These are phyloP conservation scores for Hydnum rufescens DNA, from an alignment of 768 basidiomycete genomes.

Conservation along the genomic window DNA sequence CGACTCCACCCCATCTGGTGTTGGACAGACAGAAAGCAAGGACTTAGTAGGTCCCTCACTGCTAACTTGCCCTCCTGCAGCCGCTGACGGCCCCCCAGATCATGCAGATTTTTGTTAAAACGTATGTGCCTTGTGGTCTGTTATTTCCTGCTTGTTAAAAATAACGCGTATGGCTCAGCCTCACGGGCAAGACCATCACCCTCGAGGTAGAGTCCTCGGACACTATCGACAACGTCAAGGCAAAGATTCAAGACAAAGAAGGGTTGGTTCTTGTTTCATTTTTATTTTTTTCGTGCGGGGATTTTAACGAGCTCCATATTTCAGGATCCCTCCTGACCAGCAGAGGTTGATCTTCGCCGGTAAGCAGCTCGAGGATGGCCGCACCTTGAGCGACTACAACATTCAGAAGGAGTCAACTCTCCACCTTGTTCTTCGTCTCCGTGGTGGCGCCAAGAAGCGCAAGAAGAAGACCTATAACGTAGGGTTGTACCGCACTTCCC, in stretches of 20 bases:
- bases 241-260: constrained; percentile 95
- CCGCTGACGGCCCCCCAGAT: background rate
- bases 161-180: constrained; percentile 28
- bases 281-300: background rate
- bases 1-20: constrained; percentile 73
- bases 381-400: constrained; percentile 87
- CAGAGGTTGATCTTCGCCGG: constrained; percentile 98
- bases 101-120: constrained; percentile 99
- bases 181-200: constrained; percentile 97
- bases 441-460: constrained; percentile 99
- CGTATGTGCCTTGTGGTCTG: constrained; percentile 29
- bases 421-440: constrained; percentile 85
- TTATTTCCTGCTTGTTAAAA: constrained; percentile 3
- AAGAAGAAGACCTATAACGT: constrained; percentile 99
- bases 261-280: constrained; percentile 37
- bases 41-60: background rate
- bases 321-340: constrained; percentile 78
- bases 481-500: constrained; percentile 16
- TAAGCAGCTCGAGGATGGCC: constrained; percentile 98
- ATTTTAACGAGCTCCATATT: background rate
- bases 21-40: constrained; percentile 45
- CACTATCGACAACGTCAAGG: constrained; percentile 96
- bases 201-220: constrained; percentile 64
- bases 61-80: background rate
- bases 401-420: constrained; percentile 99